A percentile compares a stretch with the other conserved stretches of the same genome.
Evolutionary conservation across 2,329 filamentous ascomycete genomes (phyloP).

Genomic region (Epichloe scottii): DNA sequence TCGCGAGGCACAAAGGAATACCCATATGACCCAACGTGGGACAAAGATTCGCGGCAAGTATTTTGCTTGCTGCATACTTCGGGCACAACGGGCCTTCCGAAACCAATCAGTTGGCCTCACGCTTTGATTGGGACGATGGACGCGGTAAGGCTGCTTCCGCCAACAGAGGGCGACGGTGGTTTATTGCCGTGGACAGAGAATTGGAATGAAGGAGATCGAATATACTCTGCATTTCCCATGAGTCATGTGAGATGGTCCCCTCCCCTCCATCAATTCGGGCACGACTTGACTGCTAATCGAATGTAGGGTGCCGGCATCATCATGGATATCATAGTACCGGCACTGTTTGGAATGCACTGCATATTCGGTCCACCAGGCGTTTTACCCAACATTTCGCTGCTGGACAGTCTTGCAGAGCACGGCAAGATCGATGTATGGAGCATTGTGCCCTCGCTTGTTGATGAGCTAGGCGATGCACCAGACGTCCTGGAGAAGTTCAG

Average conservation of each 20-base stretch:
- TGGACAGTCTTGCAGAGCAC: slow-evolving; percentile 20
- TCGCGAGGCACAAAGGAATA: slow-evolving; percentile 10
- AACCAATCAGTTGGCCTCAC: slow-evolving; percentile 26
- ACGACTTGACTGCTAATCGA: background rate
- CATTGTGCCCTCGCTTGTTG: slow-evolving; percentile 23
- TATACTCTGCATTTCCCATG: slow-evolving; percentile 26
- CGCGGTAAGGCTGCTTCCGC: slow-evolving; percentile 21
- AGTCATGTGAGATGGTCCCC: slow-evolving; percentile 15
- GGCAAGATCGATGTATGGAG: slow-evolving; percentile 25
- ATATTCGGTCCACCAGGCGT: slow-evolving; percentile 22
- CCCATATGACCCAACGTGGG: slow-evolving; percentile 20
- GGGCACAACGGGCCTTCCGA: slow-evolving; percentile 29
- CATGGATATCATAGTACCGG: slow-evolving; percentile 27
- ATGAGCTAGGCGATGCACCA: slow-evolving; percentile 20
- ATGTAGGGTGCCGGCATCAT: slow-evolving; percentile 27
- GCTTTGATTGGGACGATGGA: slow-evolving; percentile 22
- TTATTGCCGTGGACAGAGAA: slow-evolving; percentile 18
- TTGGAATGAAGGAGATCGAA: slow-evolving; percentile 17
- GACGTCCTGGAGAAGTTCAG: slow-evolving; percentile 19
- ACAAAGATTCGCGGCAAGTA: slow-evolving; percentile 19
- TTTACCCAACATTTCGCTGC: slow-evolving; percentile 22
- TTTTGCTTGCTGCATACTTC: slow-evolving; percentile 29
- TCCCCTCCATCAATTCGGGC: background rate
- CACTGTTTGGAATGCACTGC: slow-evolving; percentile 22
- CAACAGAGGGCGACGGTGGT: slow-evolving; percentile 16